Evolutionary conservation across 495 filamentous ascomycete genomes (phyloP).

Genomic region (Paragyromitra xinjiangensis): DNA sequence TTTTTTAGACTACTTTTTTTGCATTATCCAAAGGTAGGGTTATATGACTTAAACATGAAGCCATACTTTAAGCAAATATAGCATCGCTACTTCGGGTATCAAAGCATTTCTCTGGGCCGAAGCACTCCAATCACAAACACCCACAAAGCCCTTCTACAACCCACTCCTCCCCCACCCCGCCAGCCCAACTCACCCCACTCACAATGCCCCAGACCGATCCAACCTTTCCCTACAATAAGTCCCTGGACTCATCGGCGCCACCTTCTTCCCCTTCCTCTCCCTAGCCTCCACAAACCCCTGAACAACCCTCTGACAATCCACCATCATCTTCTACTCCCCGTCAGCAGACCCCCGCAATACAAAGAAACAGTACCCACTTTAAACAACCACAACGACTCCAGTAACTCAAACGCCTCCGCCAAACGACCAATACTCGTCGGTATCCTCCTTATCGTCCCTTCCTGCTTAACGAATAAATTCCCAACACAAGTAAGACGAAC

Average conservation of each 20-base stretch:
- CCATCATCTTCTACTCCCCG: slow-evolving; percentile 34
- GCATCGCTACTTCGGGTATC: too few species aligned
- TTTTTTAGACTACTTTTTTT: too few species aligned
- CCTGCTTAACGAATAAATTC: slow-evolving; percentile 25
- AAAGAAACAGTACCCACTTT: slow-evolving; percentile 13
- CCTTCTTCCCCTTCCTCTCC: slow-evolving; percentile 1
- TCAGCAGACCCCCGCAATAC: neutral
- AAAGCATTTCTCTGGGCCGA: too few species aligned
- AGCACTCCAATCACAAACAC: too few species aligned
- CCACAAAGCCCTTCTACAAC: neutral
- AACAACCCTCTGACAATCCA: slow-evolving; percentile 33
- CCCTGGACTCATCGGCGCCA: slow-evolving; percentile 16
- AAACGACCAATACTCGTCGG: slow-evolving; percentile 7
- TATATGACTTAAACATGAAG: too few species aligned
- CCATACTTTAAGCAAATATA: too few species aligned
- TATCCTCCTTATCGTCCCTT: slow-evolving; percentile 18
- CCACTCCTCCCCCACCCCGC: neutral
- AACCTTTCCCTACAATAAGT: slow-evolving; percentile 28
- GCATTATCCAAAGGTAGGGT: too few species aligned
- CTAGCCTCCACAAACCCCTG: slow-evolving; percentile 13
- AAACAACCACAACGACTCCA: slow-evolving; percentile 38
- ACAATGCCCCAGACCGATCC: slow-evolving; percentile 28
- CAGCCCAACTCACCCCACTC: slow-evolving; percentile 6
- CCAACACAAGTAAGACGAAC: slow-evolving; percentile 38
- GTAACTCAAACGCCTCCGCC: slow-evolving; percentile 18